These are phyloP conservation scores for Podila minutissima DNA, from an alignment of 192 early-diverging fungal genomes.

Conservation along the genomic window DNA sequence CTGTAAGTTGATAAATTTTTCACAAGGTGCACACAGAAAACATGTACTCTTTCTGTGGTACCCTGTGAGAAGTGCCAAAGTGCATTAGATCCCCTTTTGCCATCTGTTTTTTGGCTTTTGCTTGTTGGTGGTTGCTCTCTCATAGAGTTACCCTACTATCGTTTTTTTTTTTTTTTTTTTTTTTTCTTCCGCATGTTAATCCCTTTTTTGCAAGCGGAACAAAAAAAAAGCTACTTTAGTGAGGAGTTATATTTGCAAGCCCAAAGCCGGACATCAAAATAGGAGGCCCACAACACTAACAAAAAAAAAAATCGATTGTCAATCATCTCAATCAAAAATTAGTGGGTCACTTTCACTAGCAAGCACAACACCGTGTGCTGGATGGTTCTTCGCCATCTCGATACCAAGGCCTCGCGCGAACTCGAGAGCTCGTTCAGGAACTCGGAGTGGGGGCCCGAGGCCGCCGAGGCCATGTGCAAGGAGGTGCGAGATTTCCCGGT, in stretches of 20 bases:
- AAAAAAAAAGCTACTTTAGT: too few relatives aligned
- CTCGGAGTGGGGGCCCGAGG: slow-evolving; percentile 8
- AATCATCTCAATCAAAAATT: neutral
- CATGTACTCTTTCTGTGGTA: neutral
- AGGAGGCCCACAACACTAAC: neutral
- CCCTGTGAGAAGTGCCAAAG: neutral
- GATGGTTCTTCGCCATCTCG: slow-evolving; percentile 8
- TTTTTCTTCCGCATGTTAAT: neutral
- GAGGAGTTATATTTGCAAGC: too few relatives aligned
- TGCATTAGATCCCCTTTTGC: too few relatives aligned
- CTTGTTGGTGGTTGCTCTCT: too few relatives aligned
- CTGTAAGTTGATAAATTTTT: slow-evolving; percentile 2
- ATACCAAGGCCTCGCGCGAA: neutral
- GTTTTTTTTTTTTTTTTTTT: neutral
- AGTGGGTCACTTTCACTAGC: slow-evolving; percentile 5
- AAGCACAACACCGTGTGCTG: neutral
- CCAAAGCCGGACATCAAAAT: too few relatives aligned
- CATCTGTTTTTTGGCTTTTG: too few relatives aligned
- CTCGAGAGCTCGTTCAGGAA: slow-evolving; percentile 1
- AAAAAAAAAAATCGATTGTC: neutral
- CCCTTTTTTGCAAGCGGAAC: too few relatives aligned
- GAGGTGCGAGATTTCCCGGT: slow-evolving; percentile 1
- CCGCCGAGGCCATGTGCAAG: slow-evolving; percentile 4
- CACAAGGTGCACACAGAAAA: too few relatives aligned
- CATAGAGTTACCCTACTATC: too few relatives aligned